Evolutionary conservation across 2,329 filamentous ascomycete species (phyloP).

Genomic region (Amauroascus verrucosus): DNA sequence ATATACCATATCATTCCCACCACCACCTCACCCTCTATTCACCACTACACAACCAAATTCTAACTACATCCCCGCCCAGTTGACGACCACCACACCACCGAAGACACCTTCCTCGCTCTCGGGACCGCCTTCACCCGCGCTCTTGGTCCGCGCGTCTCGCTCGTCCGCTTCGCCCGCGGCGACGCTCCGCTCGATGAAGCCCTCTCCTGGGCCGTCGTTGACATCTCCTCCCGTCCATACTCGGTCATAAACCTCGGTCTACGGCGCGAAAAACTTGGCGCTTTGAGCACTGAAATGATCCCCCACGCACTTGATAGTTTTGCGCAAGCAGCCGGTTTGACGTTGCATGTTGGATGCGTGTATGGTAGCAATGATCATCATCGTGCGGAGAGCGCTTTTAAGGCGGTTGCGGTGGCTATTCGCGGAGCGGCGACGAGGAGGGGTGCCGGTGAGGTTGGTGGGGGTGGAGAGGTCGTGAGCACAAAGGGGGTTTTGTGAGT

Average conservation of each 20-base stretch:
- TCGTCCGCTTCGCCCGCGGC: constrained; percentile 82
- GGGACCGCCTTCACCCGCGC: constrained; percentile 74
- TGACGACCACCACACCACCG: constrained; percentile 96
- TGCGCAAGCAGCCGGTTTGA: constrained; percentile 77
- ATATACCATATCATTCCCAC: neutral
- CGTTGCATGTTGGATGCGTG: constrained; percentile 89
- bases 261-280: constrained; percentile 83
- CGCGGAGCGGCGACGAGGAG: constrained; percentile 62
- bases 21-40: neutral
- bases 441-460: constrained; percentile 66
- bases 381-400: constrained; percentile 91
- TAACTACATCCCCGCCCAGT: constrained; percentile 46
- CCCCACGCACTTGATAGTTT: constrained; percentile 93
- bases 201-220: constrained; percentile 83
- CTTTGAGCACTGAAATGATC: constrained; percentile 91
- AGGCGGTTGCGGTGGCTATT: constrained; percentile 82
- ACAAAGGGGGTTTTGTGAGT: constrained; percentile 66
- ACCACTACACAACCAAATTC: too few species aligned
- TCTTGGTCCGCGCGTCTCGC: constrained; percentile 65
- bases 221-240: constrained; percentile 86
- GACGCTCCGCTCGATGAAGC: constrained; percentile 94
- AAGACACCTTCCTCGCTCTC: constrained; percentile 88
- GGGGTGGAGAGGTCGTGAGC: constrained; percentile 86
- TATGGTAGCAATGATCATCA: constrained; percentile 93
- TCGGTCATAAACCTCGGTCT: constrained; percentile 74